phyloP scores from a whole-genome alignment of 306 rosid species.

The Spatholobus suberectus region DNA sequence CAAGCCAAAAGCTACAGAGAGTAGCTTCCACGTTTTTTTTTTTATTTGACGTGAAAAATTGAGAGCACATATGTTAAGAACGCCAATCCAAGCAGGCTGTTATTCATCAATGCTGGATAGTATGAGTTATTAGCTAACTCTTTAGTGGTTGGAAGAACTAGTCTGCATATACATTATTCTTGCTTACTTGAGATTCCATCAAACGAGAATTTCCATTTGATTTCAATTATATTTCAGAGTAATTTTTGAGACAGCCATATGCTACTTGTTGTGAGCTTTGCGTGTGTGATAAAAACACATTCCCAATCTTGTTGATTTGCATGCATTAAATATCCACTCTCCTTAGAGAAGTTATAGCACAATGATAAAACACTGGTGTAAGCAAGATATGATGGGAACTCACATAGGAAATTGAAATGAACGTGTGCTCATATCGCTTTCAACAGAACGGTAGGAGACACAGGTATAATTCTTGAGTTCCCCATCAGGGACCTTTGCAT shows the following conservation, averaged over 20 bases:
- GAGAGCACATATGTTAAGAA: too few species aligned
- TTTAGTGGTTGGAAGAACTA: not conserved
- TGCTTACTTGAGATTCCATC: not conserved
- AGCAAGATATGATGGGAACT: constrained; percentile 34
- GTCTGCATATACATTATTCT: not conserved
- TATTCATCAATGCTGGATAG: not conserved
- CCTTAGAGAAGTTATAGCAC: not conserved
- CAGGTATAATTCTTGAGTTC: constrained; percentile 9
- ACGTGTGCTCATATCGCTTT: constrained; percentile 43
- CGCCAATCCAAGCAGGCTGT: not conserved
- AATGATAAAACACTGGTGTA: constrained; percentile 11
- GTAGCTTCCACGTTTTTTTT: too few species aligned
- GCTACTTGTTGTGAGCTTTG: not conserved
- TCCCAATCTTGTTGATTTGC: too few species aligned
- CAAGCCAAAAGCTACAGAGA: not conserved
- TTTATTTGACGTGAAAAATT: too few species aligned
- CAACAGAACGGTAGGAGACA: constrained; percentile 40
- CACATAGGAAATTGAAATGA: constrained; percentile 76
- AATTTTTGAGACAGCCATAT: not conserved
- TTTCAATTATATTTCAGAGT: not conserved
- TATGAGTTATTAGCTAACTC: not conserved
- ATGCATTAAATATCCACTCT: not conserved
- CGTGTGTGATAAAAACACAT: not conserved
- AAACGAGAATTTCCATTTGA: constrained; percentile 1
- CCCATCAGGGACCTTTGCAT: not conserved